These are phyloP conservation scores for Paramarasmius palmivorus DNA, from an alignment of 1,284 basidiomycete genomes.

Conservation along the genomic window DNA sequence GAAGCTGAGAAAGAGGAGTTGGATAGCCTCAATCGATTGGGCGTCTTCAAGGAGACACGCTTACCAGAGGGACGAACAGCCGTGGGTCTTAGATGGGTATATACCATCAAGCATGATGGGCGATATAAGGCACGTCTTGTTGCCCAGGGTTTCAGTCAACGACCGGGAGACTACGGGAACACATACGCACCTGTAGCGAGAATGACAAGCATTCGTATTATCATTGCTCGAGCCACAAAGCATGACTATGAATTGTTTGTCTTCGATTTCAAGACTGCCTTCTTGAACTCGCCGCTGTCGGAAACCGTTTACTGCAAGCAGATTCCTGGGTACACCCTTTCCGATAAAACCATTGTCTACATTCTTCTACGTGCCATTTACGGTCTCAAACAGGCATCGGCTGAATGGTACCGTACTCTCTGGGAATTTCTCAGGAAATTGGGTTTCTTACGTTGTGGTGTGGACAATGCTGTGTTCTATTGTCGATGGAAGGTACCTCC, in stretches of 20 bases:
- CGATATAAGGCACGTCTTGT: slow-evolving; percentile 43
- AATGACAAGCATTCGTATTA: slow-evolving; percentile 28
- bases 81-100: slow-evolving; percentile 35
- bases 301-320: slow-evolving; percentile 25
- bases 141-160: slow-evolving; percentile 39
- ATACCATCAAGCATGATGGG: slow-evolving; percentile 23
- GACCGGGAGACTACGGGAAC: slow-evolving; percentile 37
- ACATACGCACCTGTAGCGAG: slow-evolving; percentile 34
- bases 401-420: slow-evolving; percentile 25
- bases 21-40: slow-evolving; percentile 17
- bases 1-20: slow-evolving; percentile 30
- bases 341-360: background rate
- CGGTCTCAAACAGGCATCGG: slow-evolving; percentile 31
- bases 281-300: slow-evolving; percentile 9
- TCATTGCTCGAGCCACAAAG: slow-evolving; percentile 27
- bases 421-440: slow-evolving; percentile 15
- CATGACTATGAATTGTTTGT: slow-evolving; percentile 27
- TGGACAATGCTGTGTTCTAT: slow-evolving; percentile 18
- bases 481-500: slow-evolving; percentile 10
- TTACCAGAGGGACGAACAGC: slow-evolving; percentile 21
- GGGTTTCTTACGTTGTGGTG: slow-evolving; percentile 14
- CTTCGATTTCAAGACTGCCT: slow-evolving; percentile 26
- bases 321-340: slow-evolving; percentile 17
- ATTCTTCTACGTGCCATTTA: slow-evolving; percentile 21
- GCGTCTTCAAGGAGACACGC: slow-evolving; percentile 24